Percentiles rank a stretch among this genome's conserved stretches.
Evolutionary conservation across 2,329 filamentous ascomycete species (phyloP).

Genomic region (Aureobasidium zeae): DNA sequence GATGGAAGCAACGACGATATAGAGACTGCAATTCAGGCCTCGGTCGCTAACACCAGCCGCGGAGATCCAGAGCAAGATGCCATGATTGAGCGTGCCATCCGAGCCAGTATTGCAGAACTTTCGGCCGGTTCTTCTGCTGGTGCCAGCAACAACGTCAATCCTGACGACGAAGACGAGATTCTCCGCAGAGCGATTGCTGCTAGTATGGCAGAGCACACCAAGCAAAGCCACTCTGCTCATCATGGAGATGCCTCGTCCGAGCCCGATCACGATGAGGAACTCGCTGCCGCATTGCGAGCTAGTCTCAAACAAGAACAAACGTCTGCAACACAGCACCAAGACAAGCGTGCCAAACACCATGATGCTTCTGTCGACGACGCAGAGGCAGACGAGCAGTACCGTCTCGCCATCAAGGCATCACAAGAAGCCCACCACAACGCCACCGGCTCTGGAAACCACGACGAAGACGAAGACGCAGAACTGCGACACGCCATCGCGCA

Average conservation of each 20-base stretch:
- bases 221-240: not conserved
- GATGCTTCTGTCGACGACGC: not conserved
- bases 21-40: constrained; percentile 61
- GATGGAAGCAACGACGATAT: constrained; percentile 39
- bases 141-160: constrained; percentile 17
- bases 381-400: constrained; percentile 23
- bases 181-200: constrained; percentile 43
- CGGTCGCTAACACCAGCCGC: constrained; percentile 59
- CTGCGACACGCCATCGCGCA: constrained; percentile 25
- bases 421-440: constrained; percentile 24
- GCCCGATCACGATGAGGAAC: constrained; percentile 23
- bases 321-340: not conserved
- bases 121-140: constrained; percentile 18
- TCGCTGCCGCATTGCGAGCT: constrained; percentile 29
- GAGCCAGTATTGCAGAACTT: constrained; percentile 58
- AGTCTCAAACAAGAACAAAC: constrained; percentile 25
- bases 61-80: constrained; percentile 62
- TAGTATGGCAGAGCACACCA: constrained; percentile 33
- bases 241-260: constrained; percentile 1
- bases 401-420: constrained; percentile 5
- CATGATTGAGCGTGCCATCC: constrained; percentile 62
- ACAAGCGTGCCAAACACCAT: constrained; percentile 3
- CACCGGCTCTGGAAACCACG: constrained; percentile 15
- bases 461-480: constrained; percentile 27
- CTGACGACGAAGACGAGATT: constrained; percentile 31